These are phyloP conservation scores for Hordeum pubiflorum DNA, from an alignment of 202 grass and related monocot species.

Conservation along the genomic window DNA sequence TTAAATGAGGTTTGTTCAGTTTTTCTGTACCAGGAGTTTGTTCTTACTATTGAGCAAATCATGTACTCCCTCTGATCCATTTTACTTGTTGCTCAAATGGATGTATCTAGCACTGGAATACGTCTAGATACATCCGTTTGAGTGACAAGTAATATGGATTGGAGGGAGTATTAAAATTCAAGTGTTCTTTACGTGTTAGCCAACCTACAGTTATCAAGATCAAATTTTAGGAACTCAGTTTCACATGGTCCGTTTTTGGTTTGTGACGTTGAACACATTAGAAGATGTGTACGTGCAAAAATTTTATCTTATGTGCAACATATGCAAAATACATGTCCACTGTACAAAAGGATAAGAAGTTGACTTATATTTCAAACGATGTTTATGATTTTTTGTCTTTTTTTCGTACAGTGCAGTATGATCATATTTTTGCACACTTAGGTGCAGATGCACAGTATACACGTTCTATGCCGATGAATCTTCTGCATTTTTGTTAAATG, in stretches of 20 bases:
- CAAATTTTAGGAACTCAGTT: not conserved
- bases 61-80: too few species aligned
- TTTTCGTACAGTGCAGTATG: not conserved
- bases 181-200: not conserved
- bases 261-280: not conserved
- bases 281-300: not conserved
- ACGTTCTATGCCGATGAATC: not conserved
- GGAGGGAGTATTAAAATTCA: not conserved
- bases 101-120: too few species aligned
- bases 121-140: too few species aligned
- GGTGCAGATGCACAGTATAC: not conserved
- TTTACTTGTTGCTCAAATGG: too few species aligned
- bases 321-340: not conserved
- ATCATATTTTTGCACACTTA: not conserved
- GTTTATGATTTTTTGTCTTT: too few species aligned
- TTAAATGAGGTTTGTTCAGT: conserved; percentile 75
- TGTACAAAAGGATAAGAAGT: not conserved
- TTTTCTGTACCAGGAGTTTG: not conserved
- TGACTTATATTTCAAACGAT: not conserved
- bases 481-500: not conserved
- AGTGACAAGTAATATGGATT: too few species aligned
- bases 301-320: not conserved
- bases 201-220: not conserved
- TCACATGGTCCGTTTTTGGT: not conserved
- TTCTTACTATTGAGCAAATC: conserved; percentile 18